These are phyloP conservation scores for Nigrospora sphaerica DNA, from an alignment of 2,329 filamentous ascomycete species.

Conservation along the genomic window DNA sequence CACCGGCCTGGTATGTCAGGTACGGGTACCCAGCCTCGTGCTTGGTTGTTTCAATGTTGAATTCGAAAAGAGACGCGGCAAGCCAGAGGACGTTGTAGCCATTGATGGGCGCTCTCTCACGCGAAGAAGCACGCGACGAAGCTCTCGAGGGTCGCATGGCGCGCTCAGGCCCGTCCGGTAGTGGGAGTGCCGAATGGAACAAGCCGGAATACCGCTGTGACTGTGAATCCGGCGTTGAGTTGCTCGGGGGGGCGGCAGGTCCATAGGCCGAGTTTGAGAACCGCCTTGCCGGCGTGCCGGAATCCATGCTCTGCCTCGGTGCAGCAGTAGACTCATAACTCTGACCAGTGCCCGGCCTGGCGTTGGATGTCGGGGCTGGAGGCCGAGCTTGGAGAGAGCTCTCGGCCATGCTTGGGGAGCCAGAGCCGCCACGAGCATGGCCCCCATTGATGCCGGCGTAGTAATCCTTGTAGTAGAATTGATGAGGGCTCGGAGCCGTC, in stretches of 20 bases:
- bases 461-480: slow-evolving; percentile 50
- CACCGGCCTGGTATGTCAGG: slow-evolving; percentile 87
- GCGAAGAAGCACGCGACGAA: slow-evolving; percentile 53
- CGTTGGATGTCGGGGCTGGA: slow-evolving; percentile 31
- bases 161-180: slow-evolving; percentile 58
- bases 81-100: slow-evolving; percentile 77
- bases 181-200: slow-evolving; percentile 81
- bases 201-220: slow-evolving; percentile 63
- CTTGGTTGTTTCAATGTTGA: slow-evolving; percentile 89
- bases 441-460: slow-evolving; percentile 33
- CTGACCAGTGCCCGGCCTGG: slow-evolving; percentile 52
- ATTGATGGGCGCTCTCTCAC: slow-evolving; percentile 46
- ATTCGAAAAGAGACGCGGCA: slow-evolving; percentile 90
- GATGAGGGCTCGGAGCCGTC: slow-evolving; percentile 41
- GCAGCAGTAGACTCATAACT: slow-evolving; percentile 49
- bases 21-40: slow-evolving; percentile 94
- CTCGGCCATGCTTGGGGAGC: slow-evolving; percentile 50
- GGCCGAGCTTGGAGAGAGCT: slow-evolving; percentile 40
- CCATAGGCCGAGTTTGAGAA: slow-evolving; percentile 51
- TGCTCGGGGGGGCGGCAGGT: slow-evolving; percentile 31
- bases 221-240: slow-evolving; percentile 24
- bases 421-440: slow-evolving; percentile 50
- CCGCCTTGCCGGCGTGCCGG: slow-evolving; percentile 33
- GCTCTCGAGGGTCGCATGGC: slow-evolving; percentile 47
- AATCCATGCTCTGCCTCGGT: slow-evolving; percentile 46